Evolutionary conservation across 306 rosid species (phyloP), one percentile per base, ranked within the genome.

Genomic region (Inga leiocalycina): DNA sequence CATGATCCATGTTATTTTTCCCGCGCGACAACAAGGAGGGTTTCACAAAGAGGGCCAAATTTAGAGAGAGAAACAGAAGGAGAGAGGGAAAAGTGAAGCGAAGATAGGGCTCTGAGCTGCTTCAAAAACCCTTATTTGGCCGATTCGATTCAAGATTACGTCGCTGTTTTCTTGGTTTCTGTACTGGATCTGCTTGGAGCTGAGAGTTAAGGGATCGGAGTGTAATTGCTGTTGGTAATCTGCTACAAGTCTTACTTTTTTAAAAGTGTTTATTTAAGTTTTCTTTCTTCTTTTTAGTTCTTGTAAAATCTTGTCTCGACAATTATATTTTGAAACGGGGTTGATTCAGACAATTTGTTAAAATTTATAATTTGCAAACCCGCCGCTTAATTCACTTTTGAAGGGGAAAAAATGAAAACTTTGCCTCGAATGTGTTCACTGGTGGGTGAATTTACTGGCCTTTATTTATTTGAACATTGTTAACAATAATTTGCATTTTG

Each of bases 1-100:
- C 35, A 76, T 76, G 37, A 4, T 57, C 37, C 69, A n/a, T 76
- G 69, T 76, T 76, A 43, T 56, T 76, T 76, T 76, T 76, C 79
- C 79, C 79, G 79, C 79, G 79, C 79, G 79, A 75, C 32, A 16
- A 75, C 19, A 54, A 48, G 49, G 67, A 71, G 79, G 79, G 67
- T 54, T 75, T 54, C 67, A 27, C 32, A 9, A 35, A 10, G 34
- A 20, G 66, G 41, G 19, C 79, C 3, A 75, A 75, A 34, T 45
- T 71, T 75, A 75, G 67, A 54, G 79, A 75, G 76, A 71, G 57
- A 73, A 73, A 44, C 20, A 43, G 41, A 12, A 10, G 8, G 10
- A n/a, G 75, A 41, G 35, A 44, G 20, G 46, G 17, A 37, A 46
- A 72, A 45, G 57, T 12, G 76, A 45, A 48, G 15, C 54, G n/a